Conservation (phyloP, 768 basidiomycete genomes). For the Phlebiopsis gigantea region DNA sequence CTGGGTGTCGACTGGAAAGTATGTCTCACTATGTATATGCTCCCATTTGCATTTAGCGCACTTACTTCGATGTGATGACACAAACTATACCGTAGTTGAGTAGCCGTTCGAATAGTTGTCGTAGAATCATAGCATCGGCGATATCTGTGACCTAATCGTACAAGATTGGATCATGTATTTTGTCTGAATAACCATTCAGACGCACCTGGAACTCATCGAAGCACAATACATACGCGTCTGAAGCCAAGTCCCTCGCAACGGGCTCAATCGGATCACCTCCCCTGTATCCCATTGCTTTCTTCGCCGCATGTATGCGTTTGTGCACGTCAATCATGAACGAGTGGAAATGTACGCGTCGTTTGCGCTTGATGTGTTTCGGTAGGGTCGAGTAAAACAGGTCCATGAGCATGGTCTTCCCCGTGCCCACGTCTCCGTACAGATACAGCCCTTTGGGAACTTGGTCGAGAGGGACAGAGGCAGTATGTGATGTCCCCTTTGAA, state of each 20-base stretch:
- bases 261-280: constrained; percentile 83
- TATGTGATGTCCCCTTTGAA: constrained; percentile 16
- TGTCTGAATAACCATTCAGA: constrained; percentile 10
- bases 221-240: constrained; percentile 80
- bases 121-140: constrained; percentile 95
- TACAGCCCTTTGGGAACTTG: constrained; percentile 83
- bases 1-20: constrained; percentile 79
- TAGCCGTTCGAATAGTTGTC: constrained; percentile 82
- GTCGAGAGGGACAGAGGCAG: constrained; percentile 33
- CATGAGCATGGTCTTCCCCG: constrained; percentile 99
- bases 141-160: constrained; percentile 82
- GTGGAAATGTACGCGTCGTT: constrained; percentile 94
- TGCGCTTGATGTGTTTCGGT: constrained; percentile 56
- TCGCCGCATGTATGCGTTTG: constrained; percentile 82
- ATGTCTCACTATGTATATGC: background rate
- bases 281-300: constrained; percentile 59
- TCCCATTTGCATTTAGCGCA: constrained; percentile 1
- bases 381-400: constrained; percentile 91
- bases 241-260: constrained; percentile 82
- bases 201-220: constrained; percentile 97
- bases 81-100: constrained; percentile 86
- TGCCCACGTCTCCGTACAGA: constrained; percentile 94
- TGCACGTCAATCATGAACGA: constrained; percentile 99
- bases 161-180: background rate
- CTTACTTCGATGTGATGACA: constrained; percentile 96